These are phyloP conservation scores for Mycocentrospora acerina DNA, from an alignment of 2,329 filamentous ascomycete species.

Conservation along the genomic window DNA sequence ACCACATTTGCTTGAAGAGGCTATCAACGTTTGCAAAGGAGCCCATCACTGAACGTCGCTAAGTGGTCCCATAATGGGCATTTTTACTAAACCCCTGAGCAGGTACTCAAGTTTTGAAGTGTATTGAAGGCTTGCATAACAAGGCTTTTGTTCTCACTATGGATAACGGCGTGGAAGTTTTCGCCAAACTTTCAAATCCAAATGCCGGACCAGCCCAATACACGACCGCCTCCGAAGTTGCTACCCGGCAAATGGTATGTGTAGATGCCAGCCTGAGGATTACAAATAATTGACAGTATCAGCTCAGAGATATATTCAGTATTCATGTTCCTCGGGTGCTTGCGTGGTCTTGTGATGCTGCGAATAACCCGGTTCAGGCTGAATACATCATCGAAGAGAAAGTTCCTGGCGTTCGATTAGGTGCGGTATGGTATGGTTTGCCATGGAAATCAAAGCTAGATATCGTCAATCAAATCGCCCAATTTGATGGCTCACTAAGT, in stretches of 20 bases:
- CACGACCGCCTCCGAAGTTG: conserved; percentile 21
- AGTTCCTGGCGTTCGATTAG: conserved; percentile 30
- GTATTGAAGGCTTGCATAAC: conserved; percentile 29
- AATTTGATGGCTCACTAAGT: conserved; percentile 41
- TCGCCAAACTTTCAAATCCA: conserved; percentile 19
- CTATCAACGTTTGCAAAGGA: conserved; percentile 25
- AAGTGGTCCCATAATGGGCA: neutral
- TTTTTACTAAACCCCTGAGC: conserved; percentile 4
- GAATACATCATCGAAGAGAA: conserved; percentile 29
- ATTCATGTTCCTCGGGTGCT: conserved; percentile 27
- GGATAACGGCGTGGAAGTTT: conserved; percentile 19
- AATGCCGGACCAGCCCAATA: conserved; percentile 14
- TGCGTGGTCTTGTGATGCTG: conserved; percentile 14
- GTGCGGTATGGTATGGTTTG: conserved; percentile 32
- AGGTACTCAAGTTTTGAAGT: conserved; percentile 28
- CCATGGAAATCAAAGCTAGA: conserved; percentile 24
- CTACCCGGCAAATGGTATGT: conserved; percentile 22
- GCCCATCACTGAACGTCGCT: conserved; percentile 25
- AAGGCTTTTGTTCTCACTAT: conserved; percentile 25
- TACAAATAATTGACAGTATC: conserved; percentile 4
- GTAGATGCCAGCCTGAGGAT: conserved; percentile 1
- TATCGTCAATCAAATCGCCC: conserved; percentile 40
- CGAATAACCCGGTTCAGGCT: conserved; percentile 19
- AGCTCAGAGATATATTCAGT: conserved; percentile 17
- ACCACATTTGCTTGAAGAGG: conserved; percentile 25